Percentiles rank a stretch among this genome's conserved stretches.
phyloP scores from a whole-genome alignment of 352 stramenopile genomes.

The Pythium catenulatum region DNA sequence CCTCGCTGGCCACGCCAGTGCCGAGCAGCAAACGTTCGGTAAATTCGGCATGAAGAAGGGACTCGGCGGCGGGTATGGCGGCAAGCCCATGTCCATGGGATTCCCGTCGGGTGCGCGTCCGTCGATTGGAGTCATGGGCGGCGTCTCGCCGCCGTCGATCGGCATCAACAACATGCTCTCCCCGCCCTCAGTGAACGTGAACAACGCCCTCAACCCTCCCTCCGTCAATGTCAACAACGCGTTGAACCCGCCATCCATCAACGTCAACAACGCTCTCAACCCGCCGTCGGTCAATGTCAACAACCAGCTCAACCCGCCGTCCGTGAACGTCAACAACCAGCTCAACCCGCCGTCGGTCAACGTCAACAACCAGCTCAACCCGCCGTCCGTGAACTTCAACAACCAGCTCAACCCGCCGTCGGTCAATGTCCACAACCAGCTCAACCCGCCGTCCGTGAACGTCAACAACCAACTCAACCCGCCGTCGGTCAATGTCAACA shows the following conservation, averaged over 20 bases:
- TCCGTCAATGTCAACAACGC: background rate
- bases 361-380: background rate
- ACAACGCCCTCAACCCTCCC: background rate
- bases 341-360: background rate
- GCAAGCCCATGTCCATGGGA: background rate
- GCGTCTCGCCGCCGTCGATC: background rate
- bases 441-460: too few relatives aligned
- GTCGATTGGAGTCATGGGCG: background rate
- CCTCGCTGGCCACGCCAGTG: background rate
- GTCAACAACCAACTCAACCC: too few relatives aligned
- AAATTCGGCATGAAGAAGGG: constrained; percentile 4
- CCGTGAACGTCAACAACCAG: constrained; percentile 12
- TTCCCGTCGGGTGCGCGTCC: background rate
- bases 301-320: background rate
- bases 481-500: too few relatives aligned
- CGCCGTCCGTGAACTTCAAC: constrained; percentile 1
- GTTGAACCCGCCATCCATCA: background rate
- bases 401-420: constrained; percentile 12
- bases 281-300: background rate
- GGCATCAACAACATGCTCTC: background rate
- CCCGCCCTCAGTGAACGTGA: background rate
- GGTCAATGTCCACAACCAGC: too few relatives aligned
- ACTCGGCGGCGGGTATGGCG: background rate
- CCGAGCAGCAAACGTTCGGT: constrained; percentile 30
- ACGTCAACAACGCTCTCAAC: background rate